Percentiles rank a stretch among this genome's conserved stretches.
These are phyloP conservation scores for Alternaria longipes DNA, from an alignment of 2,329 filamentous ascomycete genomes.

Conservation along the genomic window DNA sequence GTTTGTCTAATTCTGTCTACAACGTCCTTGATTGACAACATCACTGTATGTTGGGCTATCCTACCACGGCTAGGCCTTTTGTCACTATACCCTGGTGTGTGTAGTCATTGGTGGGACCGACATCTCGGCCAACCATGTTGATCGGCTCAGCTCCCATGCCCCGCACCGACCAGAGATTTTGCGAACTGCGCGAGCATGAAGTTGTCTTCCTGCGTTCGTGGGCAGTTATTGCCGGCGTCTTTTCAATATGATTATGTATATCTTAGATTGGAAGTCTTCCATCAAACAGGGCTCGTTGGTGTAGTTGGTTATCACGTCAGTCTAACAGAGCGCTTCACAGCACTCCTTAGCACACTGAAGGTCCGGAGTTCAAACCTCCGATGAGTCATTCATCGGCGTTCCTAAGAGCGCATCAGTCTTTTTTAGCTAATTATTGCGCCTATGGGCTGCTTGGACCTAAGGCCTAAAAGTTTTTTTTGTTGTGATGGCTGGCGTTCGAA, in stretches of 20 bases:
- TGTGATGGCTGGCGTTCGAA: too few relatives aligned
- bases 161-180: constrained; percentile 3
- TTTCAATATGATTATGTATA: too few relatives aligned
- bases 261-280: too few relatives aligned
- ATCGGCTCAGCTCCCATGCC: not conserved
- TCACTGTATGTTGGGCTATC: not conserved
- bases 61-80: not conserved
- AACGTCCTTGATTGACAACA: not conserved
- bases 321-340: constrained; percentile 48
- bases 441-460: too few relatives aligned
- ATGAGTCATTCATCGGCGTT: constrained; percentile 11
- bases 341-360: constrained; percentile 22
- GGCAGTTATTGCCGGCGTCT: too few relatives aligned
- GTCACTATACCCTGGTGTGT: not conserved
- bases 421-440: too few relatives aligned
- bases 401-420: too few relatives aligned
- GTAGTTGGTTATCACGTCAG: constrained; percentile 61
- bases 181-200: not conserved
- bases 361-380: constrained; percentile 25
- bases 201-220: too few relatives aligned
- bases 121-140: not conserved
- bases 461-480: accelerated
- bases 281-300: constrained; percentile 46
- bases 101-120: not conserved
- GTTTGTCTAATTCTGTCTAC: not conserved